Conservation (phyloP, 257 asterid genomes). For the Capsicum rhomboideum region DNA sequence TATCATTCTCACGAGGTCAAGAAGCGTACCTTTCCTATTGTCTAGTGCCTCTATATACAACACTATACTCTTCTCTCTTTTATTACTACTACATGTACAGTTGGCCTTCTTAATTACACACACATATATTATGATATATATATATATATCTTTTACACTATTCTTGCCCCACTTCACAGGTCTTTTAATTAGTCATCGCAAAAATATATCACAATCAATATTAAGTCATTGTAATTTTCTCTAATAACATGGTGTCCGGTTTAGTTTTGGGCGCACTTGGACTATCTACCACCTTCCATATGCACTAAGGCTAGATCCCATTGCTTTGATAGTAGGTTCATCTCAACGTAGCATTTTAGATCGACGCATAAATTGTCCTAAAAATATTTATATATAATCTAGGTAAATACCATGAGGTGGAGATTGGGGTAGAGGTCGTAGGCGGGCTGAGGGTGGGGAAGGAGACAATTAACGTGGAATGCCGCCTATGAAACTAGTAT, state of each 20-base stretch:
- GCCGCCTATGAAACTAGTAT: not conserved
- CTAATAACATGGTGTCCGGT: not conserved
- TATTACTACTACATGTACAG: not conserved
- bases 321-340: too few relatives aligned
- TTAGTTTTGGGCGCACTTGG: not conserved
- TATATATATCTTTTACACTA: too few relatives aligned
- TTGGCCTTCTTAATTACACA: not conserved
- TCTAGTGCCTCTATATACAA: not conserved
- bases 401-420: not conserved
- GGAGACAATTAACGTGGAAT: not conserved
- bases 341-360: too few relatives aligned
- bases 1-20: conserved; percentile 60
- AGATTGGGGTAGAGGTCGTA: too few relatives aligned
- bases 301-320: too few relatives aligned
- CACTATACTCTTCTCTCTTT: not conserved
- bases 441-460: not conserved
- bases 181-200: too few relatives aligned
- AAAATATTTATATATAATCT: too few relatives aligned
- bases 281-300: too few relatives aligned
- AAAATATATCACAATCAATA: not conserved
- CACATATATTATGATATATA: not conserved
- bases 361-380: too few relatives aligned
- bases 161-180: not conserved
- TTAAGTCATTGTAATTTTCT: not conserved
- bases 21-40: not conserved